Evolutionary conservation across 768 basidiomycete species (phyloP).

Genomic region (Rhodotorula toruloides): DNA sequence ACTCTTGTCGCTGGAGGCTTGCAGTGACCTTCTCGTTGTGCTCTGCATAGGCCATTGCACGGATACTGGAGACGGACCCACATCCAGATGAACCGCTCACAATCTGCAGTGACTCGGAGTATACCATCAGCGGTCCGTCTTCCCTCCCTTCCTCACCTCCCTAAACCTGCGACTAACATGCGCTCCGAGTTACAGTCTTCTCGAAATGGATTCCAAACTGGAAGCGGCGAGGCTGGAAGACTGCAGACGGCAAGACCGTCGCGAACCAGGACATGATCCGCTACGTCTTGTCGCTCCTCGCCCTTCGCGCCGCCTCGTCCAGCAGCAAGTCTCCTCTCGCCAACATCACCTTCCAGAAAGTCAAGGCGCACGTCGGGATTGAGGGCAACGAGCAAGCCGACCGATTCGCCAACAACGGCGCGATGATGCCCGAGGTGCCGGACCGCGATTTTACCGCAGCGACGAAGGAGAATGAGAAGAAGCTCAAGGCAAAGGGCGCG

Average conservation of each 20-base stretch:
- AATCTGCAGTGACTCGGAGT: constrained; percentile 80
- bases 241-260: constrained; percentile 55
- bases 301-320: constrained; percentile 23
- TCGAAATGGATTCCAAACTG: constrained; percentile 32
- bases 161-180: neutral
- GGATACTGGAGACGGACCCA: constrained; percentile 70
- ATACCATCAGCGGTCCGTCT: constrained; percentile 67
- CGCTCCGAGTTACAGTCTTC: constrained; percentile 13
- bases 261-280: constrained; percentile 69
- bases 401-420: constrained; percentile 60
- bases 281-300: constrained; percentile 57
- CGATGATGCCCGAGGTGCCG: constrained; percentile 46
- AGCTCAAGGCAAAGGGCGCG: constrained; percentile 5
- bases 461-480: constrained; percentile 17
- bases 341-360: constrained; percentile 60
- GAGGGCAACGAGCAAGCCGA: constrained; percentile 87
- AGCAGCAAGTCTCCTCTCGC: constrained; percentile 50
- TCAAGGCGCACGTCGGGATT: constrained; percentile 71
- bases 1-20: neutral
- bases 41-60: constrained; percentile 65
- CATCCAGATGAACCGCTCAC: constrained; percentile 55
- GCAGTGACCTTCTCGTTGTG: neutral
- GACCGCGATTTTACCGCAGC: constrained; percentile 55
- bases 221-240: constrained; percentile 49
- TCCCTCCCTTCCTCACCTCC: neutral